Conservation (phyloP, 2,329 filamentous ascomycete species). For the Ramularia collo-cygni region DNA sequence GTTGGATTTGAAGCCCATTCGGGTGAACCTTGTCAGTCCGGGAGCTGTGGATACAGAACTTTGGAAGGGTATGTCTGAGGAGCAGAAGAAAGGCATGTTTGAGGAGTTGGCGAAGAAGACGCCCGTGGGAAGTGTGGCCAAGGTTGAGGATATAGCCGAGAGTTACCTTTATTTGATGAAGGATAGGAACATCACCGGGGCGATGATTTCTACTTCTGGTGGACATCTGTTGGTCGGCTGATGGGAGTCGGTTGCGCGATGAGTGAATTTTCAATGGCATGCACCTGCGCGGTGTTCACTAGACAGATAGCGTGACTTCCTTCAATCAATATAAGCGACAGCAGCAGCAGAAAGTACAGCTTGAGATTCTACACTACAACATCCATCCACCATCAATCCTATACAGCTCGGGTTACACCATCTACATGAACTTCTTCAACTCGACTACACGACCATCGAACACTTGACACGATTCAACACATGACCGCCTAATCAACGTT, state of each 20-base stretch:
- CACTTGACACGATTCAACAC: too few species aligned
- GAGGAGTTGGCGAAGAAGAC: slow-evolving; percentile 23
- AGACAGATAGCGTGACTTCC: too few species aligned
- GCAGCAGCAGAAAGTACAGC: too few species aligned
- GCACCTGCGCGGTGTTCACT: too few species aligned
- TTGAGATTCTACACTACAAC: too few species aligned
- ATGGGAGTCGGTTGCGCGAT: background rate
- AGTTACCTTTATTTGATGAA: slow-evolving; percentile 43
- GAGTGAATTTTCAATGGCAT: too few species aligned
- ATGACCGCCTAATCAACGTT: too few species aligned
- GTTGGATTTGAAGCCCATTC: slow-evolving; percentile 55
- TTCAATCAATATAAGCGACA: too few species aligned
- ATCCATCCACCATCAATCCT: too few species aligned
- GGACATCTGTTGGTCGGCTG: slow-evolving; percentile 21
- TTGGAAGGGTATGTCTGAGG: slow-evolving; percentile 31
- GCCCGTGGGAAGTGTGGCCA: slow-evolving; percentile 32
- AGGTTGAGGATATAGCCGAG: slow-evolving; percentile 40
- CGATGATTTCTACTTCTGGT: slow-evolving; percentile 34
- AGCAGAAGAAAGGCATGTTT: slow-evolving; percentile 23
- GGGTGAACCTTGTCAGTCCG: slow-evolving; percentile 57
- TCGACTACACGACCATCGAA: too few species aligned
- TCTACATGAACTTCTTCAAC: too few species aligned
- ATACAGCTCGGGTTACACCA: too few species aligned
- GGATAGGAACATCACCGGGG: slow-evolving; percentile 42
- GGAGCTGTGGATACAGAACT: slow-evolving; percentile 45